Evolutionary conservation across 2,329 filamentous ascomycete species (phyloP).

Genomic region (Aphanocladium album): DNA sequence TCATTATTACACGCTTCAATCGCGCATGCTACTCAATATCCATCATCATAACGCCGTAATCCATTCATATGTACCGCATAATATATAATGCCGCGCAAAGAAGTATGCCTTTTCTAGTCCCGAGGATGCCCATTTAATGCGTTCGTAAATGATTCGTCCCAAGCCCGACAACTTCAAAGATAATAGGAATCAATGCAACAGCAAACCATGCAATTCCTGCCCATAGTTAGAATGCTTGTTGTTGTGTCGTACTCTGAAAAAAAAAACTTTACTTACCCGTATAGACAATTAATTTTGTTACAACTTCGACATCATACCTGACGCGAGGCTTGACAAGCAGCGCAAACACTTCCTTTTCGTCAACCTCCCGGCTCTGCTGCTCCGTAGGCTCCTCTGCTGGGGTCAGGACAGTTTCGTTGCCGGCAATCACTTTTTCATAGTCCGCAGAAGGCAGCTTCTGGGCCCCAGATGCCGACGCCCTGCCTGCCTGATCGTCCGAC

Average conservation of each 20-base stretch:
- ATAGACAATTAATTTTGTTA: slow-evolving; percentile 95
- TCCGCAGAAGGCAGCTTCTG: slow-evolving; percentile 50
- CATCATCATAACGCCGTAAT: slow-evolving; percentile 8
- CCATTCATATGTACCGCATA: not conserved
- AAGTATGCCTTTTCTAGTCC: not conserved
- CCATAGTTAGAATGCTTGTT: not conserved
- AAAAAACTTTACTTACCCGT: slow-evolving; percentile 61
- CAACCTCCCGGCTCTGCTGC: slow-evolving; percentile 46
- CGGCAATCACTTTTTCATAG: slow-evolving; percentile 71
- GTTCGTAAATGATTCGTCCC: slow-evolving; percentile 37
- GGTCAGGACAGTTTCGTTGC: slow-evolving; percentile 45
- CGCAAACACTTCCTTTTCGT: slow-evolving; percentile 77
- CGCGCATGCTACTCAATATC: not conserved
- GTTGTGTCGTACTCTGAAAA: not conserved
- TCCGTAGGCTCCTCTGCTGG: slow-evolving; percentile 23
- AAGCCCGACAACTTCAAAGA: slow-evolving; percentile 60
- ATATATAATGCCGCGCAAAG: slow-evolving; percentile 1
- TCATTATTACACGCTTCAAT: not conserved
- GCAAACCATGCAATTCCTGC: slow-evolving; percentile 79
- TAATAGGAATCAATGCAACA: slow-evolving; percentile 65
- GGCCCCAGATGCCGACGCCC: slow-evolving; percentile 39
- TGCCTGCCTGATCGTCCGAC: slow-evolving; percentile 34
- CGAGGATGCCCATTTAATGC: slow-evolving; percentile 10
- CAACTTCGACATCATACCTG: slow-evolving; percentile 95
- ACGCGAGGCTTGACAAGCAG: slow-evolving; percentile 81